Evolutionary conservation across 495 filamentous ascomycete species (phyloP).

Genomic region (Talaromyces stipitatus): DNA sequence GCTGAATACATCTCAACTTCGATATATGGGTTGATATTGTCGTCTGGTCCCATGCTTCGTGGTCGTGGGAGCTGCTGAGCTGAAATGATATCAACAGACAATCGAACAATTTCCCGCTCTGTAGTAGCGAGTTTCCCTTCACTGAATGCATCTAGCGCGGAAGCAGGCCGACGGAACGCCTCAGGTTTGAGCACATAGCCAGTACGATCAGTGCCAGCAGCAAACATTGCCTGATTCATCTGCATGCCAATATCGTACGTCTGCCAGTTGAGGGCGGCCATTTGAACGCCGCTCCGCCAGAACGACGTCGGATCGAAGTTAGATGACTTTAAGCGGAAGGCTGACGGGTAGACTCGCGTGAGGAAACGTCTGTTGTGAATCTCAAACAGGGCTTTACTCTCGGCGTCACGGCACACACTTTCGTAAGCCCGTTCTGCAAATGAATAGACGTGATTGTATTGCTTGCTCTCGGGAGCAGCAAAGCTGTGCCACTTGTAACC

Average conservation of each 20-base stretch:
- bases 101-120: slow-evolving; percentile 69
- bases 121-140: slow-evolving; percentile 22
- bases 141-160: slow-evolving; percentile 31
- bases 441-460: slow-evolving; percentile 88
- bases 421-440: slow-evolving; percentile 82
- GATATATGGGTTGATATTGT: slow-evolving; percentile 82
- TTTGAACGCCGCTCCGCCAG: slow-evolving; percentile 93
- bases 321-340: slow-evolving; percentile 67
- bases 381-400: slow-evolving; percentile 65
- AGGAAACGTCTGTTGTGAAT: slow-evolving; percentile 86
- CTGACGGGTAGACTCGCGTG: slow-evolving; percentile 88
- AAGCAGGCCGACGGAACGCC: slow-evolving; percentile 57
- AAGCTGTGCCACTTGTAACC: slow-evolving; percentile 82
- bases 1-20: slow-evolving; percentile 92
- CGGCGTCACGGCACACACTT: slow-evolving; percentile 61
- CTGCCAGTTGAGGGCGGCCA: slow-evolving; percentile 97
- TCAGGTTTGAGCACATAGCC: slow-evolving; percentile 93
- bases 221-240: slow-evolving; percentile 96
- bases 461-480: slow-evolving; percentile 64
- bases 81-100: slow-evolving; percentile 82
- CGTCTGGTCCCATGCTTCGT: slow-evolving; percentile 56
- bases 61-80: slow-evolving; percentile 90
- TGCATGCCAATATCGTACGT: slow-evolving; percentile 94
- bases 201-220: slow-evolving; percentile 75
- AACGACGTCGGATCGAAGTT: slow-evolving; percentile 90